Evolutionary conservation across 257 asterid species (phyloP).

Genomic region (Solanum ahanhuiri): DNA sequence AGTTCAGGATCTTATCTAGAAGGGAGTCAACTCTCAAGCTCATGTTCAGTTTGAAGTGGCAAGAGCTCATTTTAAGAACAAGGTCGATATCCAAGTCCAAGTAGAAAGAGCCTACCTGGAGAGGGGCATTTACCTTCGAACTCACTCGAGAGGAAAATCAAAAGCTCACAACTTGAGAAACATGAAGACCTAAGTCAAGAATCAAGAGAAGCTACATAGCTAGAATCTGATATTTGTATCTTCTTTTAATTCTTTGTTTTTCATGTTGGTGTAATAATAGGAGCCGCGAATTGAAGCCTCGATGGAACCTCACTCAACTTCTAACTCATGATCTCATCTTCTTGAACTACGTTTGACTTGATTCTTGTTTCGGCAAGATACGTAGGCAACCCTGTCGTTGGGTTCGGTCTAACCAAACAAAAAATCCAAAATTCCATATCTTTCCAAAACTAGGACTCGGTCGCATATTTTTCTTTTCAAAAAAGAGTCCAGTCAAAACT

Average conservation of each 20-base stretch:
- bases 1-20: too few species aligned
- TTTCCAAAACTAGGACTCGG: too few species aligned
- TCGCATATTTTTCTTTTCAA: too few species aligned
- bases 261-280: too few species aligned
- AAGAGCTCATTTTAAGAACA: not conserved
- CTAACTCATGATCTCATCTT: not conserved
- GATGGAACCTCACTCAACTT: not conserved
- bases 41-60: not conserved
- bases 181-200: not conserved
- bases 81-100: not conserved
- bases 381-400: too few species aligned
- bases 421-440: too few species aligned
- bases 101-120: not conserved
- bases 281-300: not conserved
- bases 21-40: not conserved
- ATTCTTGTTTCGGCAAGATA: too few species aligned
- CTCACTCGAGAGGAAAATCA: too few species aligned
- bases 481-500: too few species aligned
- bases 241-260: not conserved
- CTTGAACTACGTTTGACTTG: not conserved
- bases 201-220: not conserved
- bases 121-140: too few species aligned
- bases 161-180: not conserved
- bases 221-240: too few species aligned
- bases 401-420: too few species aligned